A percentile compares a stretch with the other conserved stretches of the same genome.
phyloP scores from a whole-genome alignment of 257 asterid genomes.

The Solanum appendiculatum region DNA sequence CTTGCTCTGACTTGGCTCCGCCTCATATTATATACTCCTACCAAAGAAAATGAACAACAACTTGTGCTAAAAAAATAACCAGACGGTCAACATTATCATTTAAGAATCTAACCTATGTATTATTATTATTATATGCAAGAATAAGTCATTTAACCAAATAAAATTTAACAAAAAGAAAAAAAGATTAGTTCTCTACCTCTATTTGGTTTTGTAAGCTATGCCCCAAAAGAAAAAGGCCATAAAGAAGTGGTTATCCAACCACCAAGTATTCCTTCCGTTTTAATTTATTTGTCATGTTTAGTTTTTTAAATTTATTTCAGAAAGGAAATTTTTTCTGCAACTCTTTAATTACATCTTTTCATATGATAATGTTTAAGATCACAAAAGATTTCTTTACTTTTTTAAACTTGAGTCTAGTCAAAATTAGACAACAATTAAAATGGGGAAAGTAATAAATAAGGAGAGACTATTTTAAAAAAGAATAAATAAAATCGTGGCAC shows the following conservation, averaged over 20 bases:
- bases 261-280: fast-evolving
- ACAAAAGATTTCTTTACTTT: too few relatives aligned
- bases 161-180: not conserved
- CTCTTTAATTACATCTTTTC: not conserved
- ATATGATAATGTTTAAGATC: fast-evolving
- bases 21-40: not conserved
- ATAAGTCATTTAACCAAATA: not conserved
- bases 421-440: not conserved
- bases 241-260: not conserved
- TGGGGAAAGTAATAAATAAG: not conserved
- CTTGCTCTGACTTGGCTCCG: not conserved
- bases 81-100: not conserved
- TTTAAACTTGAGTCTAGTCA: fast-evolving
- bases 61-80: not conserved
- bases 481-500: not conserved
- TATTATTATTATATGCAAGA: not conserved
- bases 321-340: too few relatives aligned
- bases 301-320: not conserved
- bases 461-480: not conserved
- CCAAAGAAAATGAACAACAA: not conserved
- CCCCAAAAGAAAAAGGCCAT: not conserved
- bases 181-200: not conserved
- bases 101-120: not conserved
- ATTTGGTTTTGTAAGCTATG: not conserved
- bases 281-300: not conserved